Base-by-base conservation (phyloP, 345 rosid species). In the Corchorus capsularis region DNA sequence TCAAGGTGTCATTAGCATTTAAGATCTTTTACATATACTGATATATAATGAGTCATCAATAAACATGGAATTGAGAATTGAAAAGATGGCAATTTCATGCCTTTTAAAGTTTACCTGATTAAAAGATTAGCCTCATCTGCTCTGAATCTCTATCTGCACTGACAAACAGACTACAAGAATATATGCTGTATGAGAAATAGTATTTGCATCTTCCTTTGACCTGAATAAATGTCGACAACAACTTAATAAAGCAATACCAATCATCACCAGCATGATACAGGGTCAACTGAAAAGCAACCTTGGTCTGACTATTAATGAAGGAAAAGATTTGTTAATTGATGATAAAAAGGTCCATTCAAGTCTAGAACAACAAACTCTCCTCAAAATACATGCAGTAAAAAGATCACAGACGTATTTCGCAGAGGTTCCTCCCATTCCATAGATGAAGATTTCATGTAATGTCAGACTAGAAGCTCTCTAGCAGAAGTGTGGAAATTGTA, bases 41-140 rank as follows among this genome's bases (percentile, higher is more conserved):
- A 27, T 49, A 50, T 49, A 50, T 4, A 49, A 15, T 50, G 14
- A 67, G 20, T 67, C 39, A 19, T 20, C 5, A 2, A 47, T 69
- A 69, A 22, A 47, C 63, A 50, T 50, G 59, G 57, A 32, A 15
- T 7, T 27, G 39, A 19, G 22, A 57, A 22, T 34, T 10, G 35
- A 57, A 57, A 43, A 43, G 8, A 65, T 19, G 43, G 4, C 45
- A 34, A 46, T 43, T 64, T 57, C 9, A 6, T 20, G 62, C 20
- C 68, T 8, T 14, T 55, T 55, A 3, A 69, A 49, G 11, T 32
- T 69, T 69, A 69, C 60, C 60, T 50, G 61, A 20, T 66, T 20
- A 69, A 69, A 22, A 52, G 14, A 52, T 50, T 32, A 52, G 9
- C 41, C 5, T 34, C 73, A 69, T 69, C 27, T 34, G 60, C 73